Evolutionary conservation across 345 rosid species (phyloP), one percentile per base, ranked within the genome.

Genomic region (Noccaea caerulescens): DNA sequence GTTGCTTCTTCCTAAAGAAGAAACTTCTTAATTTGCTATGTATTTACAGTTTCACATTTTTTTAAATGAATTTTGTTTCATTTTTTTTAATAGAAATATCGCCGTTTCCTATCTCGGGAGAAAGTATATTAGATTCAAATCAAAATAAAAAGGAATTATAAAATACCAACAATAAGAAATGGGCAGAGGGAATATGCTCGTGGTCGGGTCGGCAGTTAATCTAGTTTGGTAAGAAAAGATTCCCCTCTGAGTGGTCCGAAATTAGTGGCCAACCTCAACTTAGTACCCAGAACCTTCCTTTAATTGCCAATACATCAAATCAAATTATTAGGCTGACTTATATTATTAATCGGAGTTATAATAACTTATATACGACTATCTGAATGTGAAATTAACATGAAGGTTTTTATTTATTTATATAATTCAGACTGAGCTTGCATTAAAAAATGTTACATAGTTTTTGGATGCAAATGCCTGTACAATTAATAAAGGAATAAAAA

Each of bases 1-100:
- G 85, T 85, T 83, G 87, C 91, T 68, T 76, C 88, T 30, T 85
- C 83, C 69, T 86, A 80, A 86, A 76, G 11, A 9, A 18, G 62
- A 66, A 58, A 59, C 69, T 68, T 38, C 62, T 75, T 23, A 20
- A 23, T 62, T 49, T 62, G 52, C 75, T 41, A 60, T 76, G 64
- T 63, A 63, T 69, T 69, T 58, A 75, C 79, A 56, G 1, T 69
- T 76, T 69, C 58, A 37, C 54, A 44, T 12, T 36, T 49, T 42
- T 64, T 42, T 51, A 23, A 0, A 11, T 38, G 74, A 33, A 12
- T 63, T 57, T 47, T 46, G n/a, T 27, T 16, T 43, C 18, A 1
- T 16, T n/a, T 57, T 18, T 59, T 8, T 45, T 27, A 52, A 69
- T 69, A 44, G 63, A 41, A 66, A 53, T 12, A 8, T 68, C 30